Evolutionary conservation across 768 basidiomycete species (phyloP), one percentile per base, ranked within the genome.

Genomic region (Russula dissimulans): DNA sequence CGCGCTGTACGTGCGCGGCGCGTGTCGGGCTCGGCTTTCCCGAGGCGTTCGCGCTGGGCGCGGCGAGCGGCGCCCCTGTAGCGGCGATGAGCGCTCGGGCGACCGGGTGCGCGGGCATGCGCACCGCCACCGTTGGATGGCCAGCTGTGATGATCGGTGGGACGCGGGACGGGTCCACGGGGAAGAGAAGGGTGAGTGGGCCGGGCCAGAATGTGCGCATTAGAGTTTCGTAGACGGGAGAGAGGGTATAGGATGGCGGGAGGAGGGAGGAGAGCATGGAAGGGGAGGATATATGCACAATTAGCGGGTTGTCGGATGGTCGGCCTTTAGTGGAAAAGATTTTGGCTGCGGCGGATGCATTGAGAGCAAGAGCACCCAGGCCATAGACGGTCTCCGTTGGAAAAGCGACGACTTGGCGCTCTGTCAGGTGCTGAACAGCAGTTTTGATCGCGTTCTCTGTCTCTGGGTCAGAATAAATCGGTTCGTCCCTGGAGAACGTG

Each of bases 311-410:
- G 72, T 99, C 97, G 4, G 88, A 75, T 7, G 97, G 97, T 55
- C 97, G 81, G 42, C 93, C 91, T 69, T 99, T 99, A 53, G 87
- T 87, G 17, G 80, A 71, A 72, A 93, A 99, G 67, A 99, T 94
- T 66, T 79, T 79, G 3, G 78, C 69, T 5, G 83, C 81, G 3
- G 95, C 92, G 15, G 72, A 64, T 8, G 79, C 64, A 66, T 83
- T 75, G 47, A 92, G 74, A 0, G 95, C 93, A 22, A 85, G 74
- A 0, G 93, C 97, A 32, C 90, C 97, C n/a, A 99, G 83, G 1
- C 97, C 97, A 72, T 98, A 99, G 11, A 99, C 97, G 0, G 97
- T 98, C 73, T 99, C 97, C 34, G 97, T 97, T 0, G 97, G 95
- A 69, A 99, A 90, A 0, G 87, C 95, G 57, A 98, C 87, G 22